phyloP scores from a whole-genome alignment of 306 rosid species.

The Crataegus laevigata region DNA sequence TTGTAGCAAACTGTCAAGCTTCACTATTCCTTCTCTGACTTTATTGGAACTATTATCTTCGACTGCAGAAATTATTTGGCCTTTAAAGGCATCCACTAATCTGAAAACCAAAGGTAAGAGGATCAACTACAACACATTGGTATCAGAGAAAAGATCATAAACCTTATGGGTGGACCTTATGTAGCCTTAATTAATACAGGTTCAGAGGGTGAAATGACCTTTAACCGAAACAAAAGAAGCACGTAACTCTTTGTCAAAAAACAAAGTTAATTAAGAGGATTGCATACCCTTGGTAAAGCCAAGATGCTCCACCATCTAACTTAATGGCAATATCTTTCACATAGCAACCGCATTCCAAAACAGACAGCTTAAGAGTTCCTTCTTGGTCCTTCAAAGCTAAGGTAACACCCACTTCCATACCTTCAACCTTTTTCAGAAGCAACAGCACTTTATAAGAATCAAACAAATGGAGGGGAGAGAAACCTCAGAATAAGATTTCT shows the following conservation, averaged over 20 bases:
- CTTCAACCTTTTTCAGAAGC: slow-evolving; percentile 56
- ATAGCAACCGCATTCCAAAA: slow-evolving; percentile 59
- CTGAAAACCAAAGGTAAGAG: slow-evolving; percentile 33
- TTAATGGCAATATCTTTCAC: slow-evolving; percentile 52
- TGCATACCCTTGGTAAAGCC: slow-evolving; percentile 84
- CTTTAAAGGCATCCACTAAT: slow-evolving; percentile 52
- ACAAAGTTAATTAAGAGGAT: slow-evolving; percentile 19
- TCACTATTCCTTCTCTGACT: slow-evolving; percentile 50
- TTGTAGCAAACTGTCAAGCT: slow-evolving; percentile 45
- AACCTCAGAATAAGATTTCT: background rate
- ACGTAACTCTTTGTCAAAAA: slow-evolving; percentile 4
- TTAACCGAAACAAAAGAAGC: background rate
- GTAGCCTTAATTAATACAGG: background rate
- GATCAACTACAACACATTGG: background rate
- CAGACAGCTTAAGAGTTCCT: slow-evolving; percentile 52
- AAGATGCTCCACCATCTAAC: slow-evolving; percentile 79
- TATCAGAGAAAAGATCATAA: background rate
- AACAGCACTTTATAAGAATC: slow-evolving; percentile 8
- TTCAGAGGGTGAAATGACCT: background rate
- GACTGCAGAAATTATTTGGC: slow-evolving; percentile 50
- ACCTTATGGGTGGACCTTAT: background rate
- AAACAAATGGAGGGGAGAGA: background rate
- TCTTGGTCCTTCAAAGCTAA: slow-evolving; percentile 49
- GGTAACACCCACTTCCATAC: slow-evolving; percentile 58
- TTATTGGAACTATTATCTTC: slow-evolving; percentile 60